Percentiles rank a stretch among this genome's conserved stretches.
phyloP scores from a whole-genome alignment of 1,284 basidiomycete genomes.

The Pseudozyma pruni region DNA sequence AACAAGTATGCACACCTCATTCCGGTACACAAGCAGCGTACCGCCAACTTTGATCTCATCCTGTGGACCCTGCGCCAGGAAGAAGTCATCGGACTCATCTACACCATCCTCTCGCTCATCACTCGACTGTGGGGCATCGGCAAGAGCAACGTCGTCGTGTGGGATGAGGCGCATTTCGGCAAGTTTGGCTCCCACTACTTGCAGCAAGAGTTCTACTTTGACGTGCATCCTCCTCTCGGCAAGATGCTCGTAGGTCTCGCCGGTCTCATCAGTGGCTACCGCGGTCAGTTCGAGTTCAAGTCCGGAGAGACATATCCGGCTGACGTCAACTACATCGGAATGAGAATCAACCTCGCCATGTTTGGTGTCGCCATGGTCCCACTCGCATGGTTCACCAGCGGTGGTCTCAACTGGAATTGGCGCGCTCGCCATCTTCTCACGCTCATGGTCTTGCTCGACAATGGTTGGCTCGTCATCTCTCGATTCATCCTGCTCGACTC shows the following conservation, averaged over 20 bases:
- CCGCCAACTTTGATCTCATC: conserved; percentile 40
- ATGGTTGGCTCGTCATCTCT: conserved; percentile 95
- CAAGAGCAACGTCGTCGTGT: conserved; percentile 85
- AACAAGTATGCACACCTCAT: conserved; percentile 62
- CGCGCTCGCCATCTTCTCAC: conserved; percentile 91
- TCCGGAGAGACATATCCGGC: conserved; percentile 87
- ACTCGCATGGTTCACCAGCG: conserved; percentile 92
- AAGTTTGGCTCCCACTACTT: conserved; percentile 83
- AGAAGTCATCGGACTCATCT: conserved; percentile 72
- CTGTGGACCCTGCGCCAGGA: conserved; percentile 46
- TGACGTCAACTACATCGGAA: conserved; percentile 87
- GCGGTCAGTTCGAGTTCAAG: conserved; percentile 93
- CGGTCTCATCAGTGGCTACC: conserved; percentile 88
- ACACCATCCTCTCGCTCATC: conserved; percentile 91
- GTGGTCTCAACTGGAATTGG: conserved; percentile 91
- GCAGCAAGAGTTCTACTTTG: conserved; percentile 74
- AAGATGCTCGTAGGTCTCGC: conserved; percentile 98
- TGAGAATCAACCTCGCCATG: conserved; percentile 91
- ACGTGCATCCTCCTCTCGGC: conserved; percentile 88
- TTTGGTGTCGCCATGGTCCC: conserved; percentile 97
- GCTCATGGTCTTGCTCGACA: conserved; percentile 88
- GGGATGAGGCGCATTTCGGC: conserved; percentile 79
- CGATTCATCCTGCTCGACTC: conserved; percentile 97
- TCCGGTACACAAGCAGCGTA: conserved; percentile 56
- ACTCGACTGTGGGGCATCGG: conserved; percentile 95